Percentiles rank a stretch among this genome's conserved stretches.
These are phyloP conservation scores for Thelonectria blattea DNA, from an alignment of 2,329 filamentous ascomycete species.

Conservation along the genomic window DNA sequence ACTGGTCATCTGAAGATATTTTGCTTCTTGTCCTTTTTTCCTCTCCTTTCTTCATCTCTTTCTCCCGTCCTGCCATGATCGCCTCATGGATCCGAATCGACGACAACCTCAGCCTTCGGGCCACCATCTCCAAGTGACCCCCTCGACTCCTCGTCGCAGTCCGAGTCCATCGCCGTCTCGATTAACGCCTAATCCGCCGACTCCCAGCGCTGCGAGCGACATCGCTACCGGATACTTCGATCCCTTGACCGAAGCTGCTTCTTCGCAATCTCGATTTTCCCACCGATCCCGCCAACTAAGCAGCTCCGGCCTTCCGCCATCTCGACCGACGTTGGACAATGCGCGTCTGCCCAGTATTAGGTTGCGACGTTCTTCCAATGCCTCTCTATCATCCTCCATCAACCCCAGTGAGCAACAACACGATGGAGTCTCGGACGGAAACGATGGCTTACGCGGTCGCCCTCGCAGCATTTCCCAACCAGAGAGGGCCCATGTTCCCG, in stretches of 20 bases:
- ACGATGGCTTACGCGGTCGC: slow-evolving; percentile 31
- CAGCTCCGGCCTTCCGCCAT: slow-evolving; percentile 3
- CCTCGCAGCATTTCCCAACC: slow-evolving; percentile 48
- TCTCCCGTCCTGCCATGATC: slow-evolving; percentile 19
- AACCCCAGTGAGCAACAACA: slow-evolving; percentile 1
- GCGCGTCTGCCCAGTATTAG: slow-evolving; percentile 37
- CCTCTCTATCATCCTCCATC: slow-evolving; percentile 25
- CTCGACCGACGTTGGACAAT: slow-evolving; percentile 24
- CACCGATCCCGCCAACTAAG: slow-evolving; percentile 21
- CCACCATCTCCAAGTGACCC: slow-evolving; percentile 22
- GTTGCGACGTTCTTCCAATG: slow-evolving; percentile 34
- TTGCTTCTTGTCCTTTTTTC: background rate
- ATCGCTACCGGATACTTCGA: slow-evolving; percentile 36
- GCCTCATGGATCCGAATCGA: slow-evolving; percentile 32
- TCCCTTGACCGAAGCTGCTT: slow-evolving; percentile 29
- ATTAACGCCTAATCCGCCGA: slow-evolving; percentile 9
- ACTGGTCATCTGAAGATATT: background rate
- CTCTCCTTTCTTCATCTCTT: background rate
- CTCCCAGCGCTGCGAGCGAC: slow-evolving; percentile 31
- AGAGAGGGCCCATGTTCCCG: slow-evolving; percentile 31
- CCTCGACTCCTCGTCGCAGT: slow-evolving; percentile 13
- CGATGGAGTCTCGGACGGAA: slow-evolving; percentile 9
- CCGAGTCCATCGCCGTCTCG: slow-evolving; percentile 29
- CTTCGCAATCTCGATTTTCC: slow-evolving; percentile 33
- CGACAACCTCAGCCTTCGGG: slow-evolving; percentile 27